Evolutionary conservation across 768 basidiomycete genomes (phyloP), one percentile per base, ranked within the genome.

Genomic region (Macrolepiota fuliginosa): DNA sequence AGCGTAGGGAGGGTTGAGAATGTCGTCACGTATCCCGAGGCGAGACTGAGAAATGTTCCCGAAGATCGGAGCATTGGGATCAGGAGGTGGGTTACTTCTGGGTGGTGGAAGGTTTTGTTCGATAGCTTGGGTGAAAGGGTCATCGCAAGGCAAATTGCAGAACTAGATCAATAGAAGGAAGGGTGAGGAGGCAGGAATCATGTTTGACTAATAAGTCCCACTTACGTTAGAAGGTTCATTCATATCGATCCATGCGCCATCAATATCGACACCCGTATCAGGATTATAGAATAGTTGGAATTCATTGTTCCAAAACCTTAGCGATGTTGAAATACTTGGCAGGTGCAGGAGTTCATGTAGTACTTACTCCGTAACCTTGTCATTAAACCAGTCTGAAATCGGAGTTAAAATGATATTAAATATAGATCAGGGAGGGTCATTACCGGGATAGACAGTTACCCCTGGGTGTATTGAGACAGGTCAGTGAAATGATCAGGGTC

Each of bases 191-290:
- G 46, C 22, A 22, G 19, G n/a, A 10, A 12, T 42, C n/a, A 17
- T 15, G 15, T 6, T 4, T 4, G 10, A 49, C 19, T 12, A 12
- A 35, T 22, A 49, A 52, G 17, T 25, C 35, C 24, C 24, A 69
- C 82, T 25, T 64, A 89, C 88, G 62, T 81, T 89, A 2, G 86
- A 72, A 5, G 89, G 88, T 64, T 90, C 88, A 69, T 90, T 89
- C 88, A 88, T 88, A 64, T 88, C 87, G 25, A 89, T 88, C 90
- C 89, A 90, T 17, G 81, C 81, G 13, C 88, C 88, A 63, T 89
- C 87, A 36, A 89, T 88, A 60, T 89, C 84, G 9, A 90, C 62
- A 1, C 87, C 87, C 0, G 71, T 77, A 10, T 75, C 63, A 0
- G 83, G 77, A 62, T 74, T 76, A 67, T 85, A 88, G 71, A 90